These are phyloP conservation scores for Scheffersomyces insectosa DNA, from an alignment of 1,139 yeast species.

Conservation along the genomic window DNA sequence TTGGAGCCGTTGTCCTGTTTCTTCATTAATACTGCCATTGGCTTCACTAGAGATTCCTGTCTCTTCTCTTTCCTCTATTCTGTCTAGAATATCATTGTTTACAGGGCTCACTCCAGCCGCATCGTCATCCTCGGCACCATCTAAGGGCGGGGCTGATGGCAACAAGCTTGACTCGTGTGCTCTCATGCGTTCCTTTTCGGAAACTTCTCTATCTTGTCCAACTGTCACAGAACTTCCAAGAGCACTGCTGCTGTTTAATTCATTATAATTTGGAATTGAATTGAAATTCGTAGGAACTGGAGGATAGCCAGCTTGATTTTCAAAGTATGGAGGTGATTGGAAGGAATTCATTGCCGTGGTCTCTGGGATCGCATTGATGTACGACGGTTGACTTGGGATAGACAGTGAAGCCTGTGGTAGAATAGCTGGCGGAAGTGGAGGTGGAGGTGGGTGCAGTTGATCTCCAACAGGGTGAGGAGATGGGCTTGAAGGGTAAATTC, in stretches of 20 bases:
- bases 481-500: not conserved
- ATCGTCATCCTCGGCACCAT: conserved; percentile 21
- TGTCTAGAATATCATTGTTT: conserved; percentile 9
- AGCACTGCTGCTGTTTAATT: conserved; percentile 6
- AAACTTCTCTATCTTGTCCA: conserved; percentile 11
- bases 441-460: not conserved
- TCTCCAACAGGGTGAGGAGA: not conserved
- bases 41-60: not conserved
- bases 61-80: conserved; percentile 1
- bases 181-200: conserved; percentile 58
- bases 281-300: conserved; percentile 6
- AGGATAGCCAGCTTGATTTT: not conserved
- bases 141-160: conserved; percentile 59
- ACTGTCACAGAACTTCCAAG: not conserved
- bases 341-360: conserved; percentile 9
- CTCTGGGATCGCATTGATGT: conserved; percentile 13
- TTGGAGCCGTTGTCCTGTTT: too few relatives aligned
- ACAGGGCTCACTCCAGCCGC: conserved; percentile 12
- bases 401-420: not conserved
- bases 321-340: conserved; percentile 17
- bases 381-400: not conserved
- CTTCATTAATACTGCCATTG: not conserved
- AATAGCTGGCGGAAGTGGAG: not conserved
- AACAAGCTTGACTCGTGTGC: conserved; percentile 56
- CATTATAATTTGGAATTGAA: conserved; percentile 29